Evolutionary conservation across 768 basidiomycete genomes (phyloP), one percentile per base, ranked within the genome.

Genomic region (Amanita jacksonii): DNA sequence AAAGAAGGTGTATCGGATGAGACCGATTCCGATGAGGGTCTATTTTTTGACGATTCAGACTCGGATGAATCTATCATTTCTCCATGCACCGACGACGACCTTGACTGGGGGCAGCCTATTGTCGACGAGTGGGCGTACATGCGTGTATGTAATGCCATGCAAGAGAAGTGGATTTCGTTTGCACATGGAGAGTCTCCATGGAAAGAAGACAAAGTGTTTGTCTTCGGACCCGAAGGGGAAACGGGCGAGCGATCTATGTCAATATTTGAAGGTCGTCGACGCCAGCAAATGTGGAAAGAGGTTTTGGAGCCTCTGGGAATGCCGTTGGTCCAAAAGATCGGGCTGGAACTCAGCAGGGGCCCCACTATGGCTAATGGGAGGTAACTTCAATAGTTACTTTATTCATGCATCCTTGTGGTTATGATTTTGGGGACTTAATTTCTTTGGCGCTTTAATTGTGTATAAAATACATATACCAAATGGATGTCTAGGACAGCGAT

Each of bases 191-290:
- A 82, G 56, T 72, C 66, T 3, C 85, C 85, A 6, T 88, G 85
- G 84, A 64, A 63, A 45, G 74, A 72, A 47, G 74, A 77, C 47
- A 81, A 76, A 60, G 73, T 85, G 37, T 86, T 73, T 57, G 83
- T 88, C 15, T 85, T 88, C 51, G 85, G 85, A 3, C 85, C 85
- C 0, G 85, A 87, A 56, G 85, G 85, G 42, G 85, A 88, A 62
- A 76, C 75, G 0, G 85, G 85, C 36, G 84, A 85, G 59, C 74
- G 85, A 37, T 76, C 74, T 10, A 63, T 58, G 43, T 60, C 65
- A 20, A 81, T 86, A 10, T 84, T 88, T 43, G 76, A 77, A 44
- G 77, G 79, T 3, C 62, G 85, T 25, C 60, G 85, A 37, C 65
- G 83, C 49, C 70, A 59, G 40, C 62, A 62, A 42, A 57, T 74